phyloP scores from a whole-genome alignment of 257 asterid genomes.

The Phtheirospermum japonicum region DNA sequence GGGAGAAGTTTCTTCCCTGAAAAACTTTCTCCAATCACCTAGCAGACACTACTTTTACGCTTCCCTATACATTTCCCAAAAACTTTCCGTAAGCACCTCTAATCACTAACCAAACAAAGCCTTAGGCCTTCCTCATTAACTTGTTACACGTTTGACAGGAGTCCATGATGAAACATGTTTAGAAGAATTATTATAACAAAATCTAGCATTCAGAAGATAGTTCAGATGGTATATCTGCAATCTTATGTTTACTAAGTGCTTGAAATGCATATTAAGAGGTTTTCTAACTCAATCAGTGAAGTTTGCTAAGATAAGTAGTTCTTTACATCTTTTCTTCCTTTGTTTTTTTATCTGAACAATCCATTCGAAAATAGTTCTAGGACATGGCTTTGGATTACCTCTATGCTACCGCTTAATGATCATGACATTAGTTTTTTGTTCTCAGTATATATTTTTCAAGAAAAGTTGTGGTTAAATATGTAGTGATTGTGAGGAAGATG shows the following conservation, averaged over 20 bases:
- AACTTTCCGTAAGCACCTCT: no score
- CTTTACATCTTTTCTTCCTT: not conserved
- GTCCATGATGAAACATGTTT: conserved; percentile 6
- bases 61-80: no score
- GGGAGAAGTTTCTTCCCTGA: no score
- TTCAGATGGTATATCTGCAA: not conserved
- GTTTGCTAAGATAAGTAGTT: not conserved
- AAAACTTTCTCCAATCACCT: no score
- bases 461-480: conserved; percentile 13
- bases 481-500: conserved; percentile 7
- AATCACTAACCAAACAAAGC: not conserved
- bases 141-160: not conserved
- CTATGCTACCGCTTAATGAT: conserved; percentile 3
- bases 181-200: not conserved
- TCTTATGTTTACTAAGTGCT: not conserved
- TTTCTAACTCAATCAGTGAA: not conserved
- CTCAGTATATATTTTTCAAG: conserved; percentile 8
- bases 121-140: not conserved
- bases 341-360: not conserved
- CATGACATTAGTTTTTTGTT: conserved; percentile 4
- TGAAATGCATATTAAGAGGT: no score
- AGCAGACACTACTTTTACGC: no score
- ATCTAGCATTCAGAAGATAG: not conserved
- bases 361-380: not conserved
- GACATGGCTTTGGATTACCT: conserved; percentile 2